Evolutionary conservation across 768 basidiomycete species (phyloP), one percentile per base, ranked within the genome.

Genomic region (Serendipita sp.): DNA sequence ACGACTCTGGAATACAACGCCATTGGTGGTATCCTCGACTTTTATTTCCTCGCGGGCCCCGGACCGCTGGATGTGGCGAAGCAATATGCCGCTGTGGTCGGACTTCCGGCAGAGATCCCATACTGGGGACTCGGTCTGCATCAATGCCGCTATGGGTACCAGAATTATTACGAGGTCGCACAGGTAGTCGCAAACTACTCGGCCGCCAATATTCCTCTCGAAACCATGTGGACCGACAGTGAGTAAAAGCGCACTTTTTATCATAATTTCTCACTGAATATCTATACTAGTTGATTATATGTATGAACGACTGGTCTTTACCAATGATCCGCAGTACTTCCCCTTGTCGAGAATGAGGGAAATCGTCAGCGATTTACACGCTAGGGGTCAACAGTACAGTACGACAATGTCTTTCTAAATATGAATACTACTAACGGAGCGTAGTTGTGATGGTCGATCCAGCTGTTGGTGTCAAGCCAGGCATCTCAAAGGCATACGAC

Each of bases 161-260:
- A 78, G n/a, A 60, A 85, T 69, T 86, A 78, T 51, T 74, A 85
- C 32, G 80, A 85, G 35, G 83, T 86, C 1, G 81, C 85, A 0
- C 73, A 75, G 44, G 85, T 86, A 2, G 81, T 87, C 65, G 72
- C 78, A 0, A 83, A 80, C 70, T 87, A 87, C 67, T 79, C 83
- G 0, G 77, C 74, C 1, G 83, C 84, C 0, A 70, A 73, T 3
- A 87, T 88, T 64, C 85, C 85, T 3, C 77, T 87, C 2, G 85
- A 88, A 72, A 86, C 85, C 0, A 86, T 87, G 85, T 87, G 85
- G 85, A 85, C 85, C 1, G 86, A 87, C 71, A 88, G 68, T 46
- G 11, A 41, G 44, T 41, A n/a, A n/a, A n/a, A n/a, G 18, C 8
- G 3, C 35, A 15, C 10, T 16, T 46, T 41, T 63, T 18, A 3